These are phyloP conservation scores for Hymenoscyphus albidus DNA, from an alignment of 2,329 filamentous ascomycete species.

Conservation along the genomic window DNA sequence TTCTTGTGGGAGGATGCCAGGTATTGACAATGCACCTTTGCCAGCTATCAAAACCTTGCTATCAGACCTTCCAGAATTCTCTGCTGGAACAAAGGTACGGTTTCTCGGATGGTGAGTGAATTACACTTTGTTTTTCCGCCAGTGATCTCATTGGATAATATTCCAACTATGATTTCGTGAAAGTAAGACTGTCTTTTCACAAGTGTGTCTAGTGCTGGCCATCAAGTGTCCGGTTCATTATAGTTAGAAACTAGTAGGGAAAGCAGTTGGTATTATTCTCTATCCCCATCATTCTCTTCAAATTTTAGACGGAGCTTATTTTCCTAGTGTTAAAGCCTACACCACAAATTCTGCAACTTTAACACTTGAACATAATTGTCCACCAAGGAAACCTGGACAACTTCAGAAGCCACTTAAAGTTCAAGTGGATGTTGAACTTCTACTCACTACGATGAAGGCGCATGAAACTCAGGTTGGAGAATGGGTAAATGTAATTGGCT, in stretches of 20 bases:
- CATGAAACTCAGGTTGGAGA: slow-evolving; percentile 68
- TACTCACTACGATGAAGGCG: slow-evolving; percentile 61
- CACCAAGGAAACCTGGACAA: slow-evolving; percentile 37
- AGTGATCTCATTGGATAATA: neutral
- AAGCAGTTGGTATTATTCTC: neutral
- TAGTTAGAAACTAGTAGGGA: too few relatives aligned
- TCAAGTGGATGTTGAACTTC: slow-evolving; percentile 65
- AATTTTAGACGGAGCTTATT: neutral
- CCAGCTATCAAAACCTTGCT: slow-evolving; percentile 30
- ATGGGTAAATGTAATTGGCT: slow-evolving; percentile 88
- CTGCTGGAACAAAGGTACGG: slow-evolving; percentile 66
- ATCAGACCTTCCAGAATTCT: slow-evolving; percentile 27
- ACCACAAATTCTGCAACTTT: slow-evolving; percentile 54
- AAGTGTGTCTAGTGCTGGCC: neutral
- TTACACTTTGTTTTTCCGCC: neutral
- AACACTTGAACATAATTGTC: slow-evolving; percentile 64
- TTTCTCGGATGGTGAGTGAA: slow-evolving; percentile 81
- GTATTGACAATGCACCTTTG: slow-evolving; percentile 30
- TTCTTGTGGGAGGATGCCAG: slow-evolving; percentile 15
- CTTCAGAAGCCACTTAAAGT: slow-evolving; percentile 40
- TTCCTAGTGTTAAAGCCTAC: slow-evolving; percentile 55
- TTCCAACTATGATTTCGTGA: neutral
- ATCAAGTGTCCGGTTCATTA: too few relatives aligned
- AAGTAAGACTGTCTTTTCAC: neutral
- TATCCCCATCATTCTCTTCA: neutral